Conservation (phyloP, 352 stramenopile species). For the Pythium rhizo-oryzae region DNA sequence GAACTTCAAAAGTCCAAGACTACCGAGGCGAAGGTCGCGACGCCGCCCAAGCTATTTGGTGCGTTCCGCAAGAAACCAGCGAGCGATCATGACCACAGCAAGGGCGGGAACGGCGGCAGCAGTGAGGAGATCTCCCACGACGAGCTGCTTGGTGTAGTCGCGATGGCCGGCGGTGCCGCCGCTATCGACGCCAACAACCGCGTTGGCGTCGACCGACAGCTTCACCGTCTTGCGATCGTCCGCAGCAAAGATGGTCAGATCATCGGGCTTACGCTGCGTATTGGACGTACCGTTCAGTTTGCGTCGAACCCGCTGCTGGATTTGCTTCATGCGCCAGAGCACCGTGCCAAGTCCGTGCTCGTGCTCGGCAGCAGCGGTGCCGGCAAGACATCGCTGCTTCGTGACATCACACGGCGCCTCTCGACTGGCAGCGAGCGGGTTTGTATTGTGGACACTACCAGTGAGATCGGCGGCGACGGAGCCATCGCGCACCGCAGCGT, state of each 20-base stretch:
- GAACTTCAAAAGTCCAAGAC: slow-evolving; percentile 8
- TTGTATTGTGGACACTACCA: slow-evolving; percentile 90
- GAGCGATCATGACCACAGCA: neutral
- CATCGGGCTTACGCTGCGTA: slow-evolving; percentile 69
- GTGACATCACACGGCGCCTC: slow-evolving; percentile 71
- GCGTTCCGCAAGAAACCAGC: slow-evolving; percentile 30
- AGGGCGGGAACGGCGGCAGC: too few relatives aligned
- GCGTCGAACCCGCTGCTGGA: slow-evolving; percentile 66
- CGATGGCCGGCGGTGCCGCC: slow-evolving; percentile 40
- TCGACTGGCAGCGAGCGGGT: slow-evolving; percentile 63
- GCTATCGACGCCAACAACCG: slow-evolving; percentile 81
- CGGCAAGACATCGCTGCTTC: slow-evolving; percentile 87
- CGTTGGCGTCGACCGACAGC: slow-evolving; percentile 57
- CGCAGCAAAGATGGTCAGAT: slow-evolving; percentile 51
- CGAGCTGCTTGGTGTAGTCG: slow-evolving; percentile 57
- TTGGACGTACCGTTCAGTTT: slow-evolving; percentile 71
- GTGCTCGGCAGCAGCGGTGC: slow-evolving; percentile 58
- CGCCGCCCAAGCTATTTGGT: slow-evolving; percentile 28
- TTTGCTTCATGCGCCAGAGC: slow-evolving; percentile 46
- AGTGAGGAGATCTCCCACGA: slow-evolving; percentile 32
- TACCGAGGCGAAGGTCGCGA: slow-evolving; percentile 23
- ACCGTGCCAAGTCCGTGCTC: slow-evolving; percentile 57
- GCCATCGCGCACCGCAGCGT: slow-evolving; percentile 64
- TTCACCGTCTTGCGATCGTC: slow-evolving; percentile 83
- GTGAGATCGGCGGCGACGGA: slow-evolving; percentile 89